A percentile compares a stretch with the other conserved stretches of the same genome.
These are phyloP conservation scores for Rhizomucor miehei DNA, from an alignment of 371 early-diverging fungal species.

Conservation along the genomic window DNA sequence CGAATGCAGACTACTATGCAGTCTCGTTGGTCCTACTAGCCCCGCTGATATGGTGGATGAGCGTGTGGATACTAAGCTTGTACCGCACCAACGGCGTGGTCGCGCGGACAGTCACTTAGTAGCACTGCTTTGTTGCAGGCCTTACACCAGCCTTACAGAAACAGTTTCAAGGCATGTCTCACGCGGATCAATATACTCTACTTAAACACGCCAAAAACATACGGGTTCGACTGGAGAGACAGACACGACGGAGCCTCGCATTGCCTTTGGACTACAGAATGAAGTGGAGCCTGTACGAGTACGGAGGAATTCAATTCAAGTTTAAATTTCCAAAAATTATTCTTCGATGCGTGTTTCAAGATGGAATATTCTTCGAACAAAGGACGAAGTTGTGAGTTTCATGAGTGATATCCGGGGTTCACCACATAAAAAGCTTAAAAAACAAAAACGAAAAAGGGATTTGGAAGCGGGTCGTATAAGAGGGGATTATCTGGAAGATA, in stretches of 20 bases:
- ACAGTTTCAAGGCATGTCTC: slow-evolving; percentile 11
- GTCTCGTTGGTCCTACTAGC: background rate
- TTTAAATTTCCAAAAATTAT: no score
- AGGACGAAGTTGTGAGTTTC: no score
- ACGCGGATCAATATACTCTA: slow-evolving; percentile 3
- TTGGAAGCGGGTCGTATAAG: no score
- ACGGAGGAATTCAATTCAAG: background rate
- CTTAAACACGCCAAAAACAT: background rate
- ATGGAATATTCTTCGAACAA: no score
- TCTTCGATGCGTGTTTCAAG: no score
- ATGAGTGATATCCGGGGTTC: no score
- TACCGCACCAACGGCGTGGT: slow-evolving; percentile 13
- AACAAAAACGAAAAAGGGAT: no score
- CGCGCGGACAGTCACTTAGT: slow-evolving; percentile 16
- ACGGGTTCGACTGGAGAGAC: slow-evolving; percentile 7
- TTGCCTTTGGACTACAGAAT: slow-evolving; percentile 1
- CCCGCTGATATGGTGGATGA: slow-evolving; percentile 14
- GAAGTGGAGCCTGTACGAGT: slow-evolving; percentile 3
- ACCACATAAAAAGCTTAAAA: no score
- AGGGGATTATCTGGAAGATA: no score
- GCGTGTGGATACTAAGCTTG: slow-evolving; percentile 8
- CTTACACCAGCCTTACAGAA: slow-evolving; percentile 8
- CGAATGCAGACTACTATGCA: background rate
- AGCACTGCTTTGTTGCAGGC: slow-evolving; percentile 11
- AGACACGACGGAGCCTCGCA: background rate